Base-by-base conservation (phyloP, 208 protist genomes). In the Trypanosomatidae sp. region DNA sequence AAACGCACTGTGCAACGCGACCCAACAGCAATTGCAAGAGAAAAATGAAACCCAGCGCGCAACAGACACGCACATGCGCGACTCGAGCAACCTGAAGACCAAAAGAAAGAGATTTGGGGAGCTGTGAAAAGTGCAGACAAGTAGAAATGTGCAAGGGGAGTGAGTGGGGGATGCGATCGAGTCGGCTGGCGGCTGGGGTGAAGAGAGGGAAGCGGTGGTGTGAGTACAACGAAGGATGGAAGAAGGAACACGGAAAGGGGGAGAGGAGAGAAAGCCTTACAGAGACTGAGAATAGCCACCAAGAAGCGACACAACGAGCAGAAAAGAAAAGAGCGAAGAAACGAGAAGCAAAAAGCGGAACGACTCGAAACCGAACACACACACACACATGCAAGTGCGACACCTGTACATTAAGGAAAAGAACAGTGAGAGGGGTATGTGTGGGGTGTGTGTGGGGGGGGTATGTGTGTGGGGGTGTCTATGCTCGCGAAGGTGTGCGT, bases 271-370 rank as follows among this genome's bases (percentile, higher is more conserved):
- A 39, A 6, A 39, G 36, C 3, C 36, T 39, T 39, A 53, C 0
- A n/a, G 49, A 6, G 49, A 53, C 49, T 25, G 49, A 53, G 49
- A 53, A 53, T 53, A 53, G 49, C 49, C 49, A 10, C 19, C 49
- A 25, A 73, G 25, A 19, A 72, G 12, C 36, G 68, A 44, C 28
- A 68, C 15, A 71, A 60, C n/a, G 25, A 60, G 46, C 5, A 30
- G 36, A 39, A n/a, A 46, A 71, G 46, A 33, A 19, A 19, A 50
- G 25, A 53, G 25, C 28, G n/a, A 41, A 46, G 28, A 66, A 25
- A 74, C 43, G 60, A n/a, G 46, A 49, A n/a, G 12, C 30, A 52
- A 58, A 59, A 46, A 58, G 59, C 39, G 60, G 33, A 44, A 67
- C 43, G 19, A 41, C 36, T 12, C 5, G 19, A 74, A 67, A 15